Evolutionary conservation across 768 basidiomycete genomes (phyloP).

Genomic region (Bullera alba): DNA sequence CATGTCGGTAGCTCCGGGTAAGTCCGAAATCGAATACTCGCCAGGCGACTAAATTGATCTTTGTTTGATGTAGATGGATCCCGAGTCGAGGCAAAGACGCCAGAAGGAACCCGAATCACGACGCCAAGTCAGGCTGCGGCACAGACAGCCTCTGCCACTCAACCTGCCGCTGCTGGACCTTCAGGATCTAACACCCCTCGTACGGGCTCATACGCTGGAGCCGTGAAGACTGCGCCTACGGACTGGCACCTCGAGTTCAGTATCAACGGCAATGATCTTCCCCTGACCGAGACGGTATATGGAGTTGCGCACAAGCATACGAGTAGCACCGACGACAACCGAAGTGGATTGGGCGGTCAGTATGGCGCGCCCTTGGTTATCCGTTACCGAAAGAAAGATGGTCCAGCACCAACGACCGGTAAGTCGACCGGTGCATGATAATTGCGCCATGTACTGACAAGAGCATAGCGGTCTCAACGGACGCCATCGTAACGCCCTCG

Average conservation of each 20-base stretch:
- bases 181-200: constrained; percentile 17
- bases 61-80: constrained; percentile 66
- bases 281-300: constrained; percentile 85
- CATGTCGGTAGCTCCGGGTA: constrained; percentile 66
- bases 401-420: constrained; percentile 56
- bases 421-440: too few species aligned
- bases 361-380: constrained; percentile 87
- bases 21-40: neutral
- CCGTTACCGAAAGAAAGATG: constrained; percentile 85
- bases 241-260: constrained; percentile 98
- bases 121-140: constrained; percentile 62
- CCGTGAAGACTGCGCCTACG: constrained; percentile 80
- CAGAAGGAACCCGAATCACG: constrained; percentile 87
- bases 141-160: neutral
- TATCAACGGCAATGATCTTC: constrained; percentile 78
- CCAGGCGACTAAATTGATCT: neutral
- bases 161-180: constrained; percentile 38
- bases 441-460: too few species aligned
- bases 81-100: constrained; percentile 92
- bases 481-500: too few species aligned
- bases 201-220: constrained; percentile 74
- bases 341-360: constrained; percentile 31
- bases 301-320: constrained; percentile 68
- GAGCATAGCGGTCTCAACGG: too few species aligned
- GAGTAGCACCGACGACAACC: neutral